A percentile compares a stretch with the other conserved stretches of the same genome.
Evolutionary conservation across 352 stramenopile species (phyloP).

Genomic region (Pythium sukuiense): DNA sequence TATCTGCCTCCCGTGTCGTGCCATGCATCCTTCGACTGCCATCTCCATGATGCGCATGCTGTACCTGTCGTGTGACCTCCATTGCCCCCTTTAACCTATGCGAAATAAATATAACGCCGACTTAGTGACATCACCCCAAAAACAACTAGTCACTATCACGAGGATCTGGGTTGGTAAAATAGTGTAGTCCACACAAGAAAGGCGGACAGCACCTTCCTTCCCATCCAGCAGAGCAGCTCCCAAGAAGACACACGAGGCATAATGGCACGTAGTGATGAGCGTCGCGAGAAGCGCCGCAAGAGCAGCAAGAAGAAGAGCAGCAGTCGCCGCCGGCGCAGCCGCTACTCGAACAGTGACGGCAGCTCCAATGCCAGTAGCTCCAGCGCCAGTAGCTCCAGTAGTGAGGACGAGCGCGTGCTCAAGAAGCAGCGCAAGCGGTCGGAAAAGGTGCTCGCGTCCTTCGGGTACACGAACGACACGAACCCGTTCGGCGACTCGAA

Average conservation of each 20-base stretch:
- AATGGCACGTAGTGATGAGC: constrained; percentile 29
- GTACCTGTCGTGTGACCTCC: neutral
- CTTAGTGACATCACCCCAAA: constrained; percentile 1
- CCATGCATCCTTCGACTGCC: constrained; percentile 4
- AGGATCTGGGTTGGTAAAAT: neutral
- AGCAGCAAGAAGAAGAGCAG: constrained; percentile 43
- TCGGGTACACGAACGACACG: constrained; percentile 98
- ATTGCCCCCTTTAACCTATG: constrained; percentile 23
- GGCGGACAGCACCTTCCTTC: neutral
- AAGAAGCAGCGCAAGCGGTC: constrained; percentile 70
- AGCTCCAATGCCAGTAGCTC: constrained; percentile 22
- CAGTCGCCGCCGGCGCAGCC: constrained; percentile 20
- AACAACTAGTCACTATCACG: neutral
- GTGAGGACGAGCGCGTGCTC: constrained; percentile 41
- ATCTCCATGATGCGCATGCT: neutral
- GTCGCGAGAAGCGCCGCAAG: constrained; percentile 26
- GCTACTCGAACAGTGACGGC: constrained; percentile 4
- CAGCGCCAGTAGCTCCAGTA: constrained; percentile 32
- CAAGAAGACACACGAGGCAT: neutral
- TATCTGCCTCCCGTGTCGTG: constrained; percentile 3
- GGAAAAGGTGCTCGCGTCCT: constrained; percentile 69
- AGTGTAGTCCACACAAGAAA: neutral
- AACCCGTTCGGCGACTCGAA: constrained; percentile 99
- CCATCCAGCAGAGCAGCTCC: constrained; percentile 2
- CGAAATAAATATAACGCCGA: constrained; percentile 31